These are phyloP conservation scores for Cystoisospora suis DNA, from an alignment of 169 alveolate species.

Conservation along the genomic window DNA sequence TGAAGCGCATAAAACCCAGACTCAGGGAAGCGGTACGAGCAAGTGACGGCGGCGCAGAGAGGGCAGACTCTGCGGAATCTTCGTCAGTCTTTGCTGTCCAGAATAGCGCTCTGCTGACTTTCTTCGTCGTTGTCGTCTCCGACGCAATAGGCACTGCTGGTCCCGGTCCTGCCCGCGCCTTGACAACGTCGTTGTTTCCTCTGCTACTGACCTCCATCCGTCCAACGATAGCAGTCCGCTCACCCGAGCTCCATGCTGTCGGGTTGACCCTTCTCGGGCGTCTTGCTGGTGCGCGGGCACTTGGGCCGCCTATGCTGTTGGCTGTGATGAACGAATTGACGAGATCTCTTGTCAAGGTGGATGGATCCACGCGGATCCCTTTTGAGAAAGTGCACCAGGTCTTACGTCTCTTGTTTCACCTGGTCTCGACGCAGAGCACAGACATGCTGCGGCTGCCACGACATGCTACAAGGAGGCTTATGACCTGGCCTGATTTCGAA, in stretches of 20 bases:
- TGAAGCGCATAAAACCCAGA: background rate
- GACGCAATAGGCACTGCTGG: background rate
- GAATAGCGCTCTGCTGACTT: background rate
- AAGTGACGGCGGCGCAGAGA: background rate
- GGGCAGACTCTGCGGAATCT: background rate
- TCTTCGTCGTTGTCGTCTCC: background rate
- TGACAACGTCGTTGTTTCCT: background rate
- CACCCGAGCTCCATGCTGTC: constrained; percentile 20
- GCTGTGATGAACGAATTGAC: background rate
- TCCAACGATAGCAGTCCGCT: background rate
- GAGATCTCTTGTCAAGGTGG: background rate
- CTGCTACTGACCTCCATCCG: constrained; percentile 4
- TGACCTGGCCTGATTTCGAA: too few relatives aligned
- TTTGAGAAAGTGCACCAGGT: background rate
- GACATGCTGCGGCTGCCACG: too few relatives aligned
- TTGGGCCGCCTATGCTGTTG: background rate
- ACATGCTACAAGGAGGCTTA: too few relatives aligned
- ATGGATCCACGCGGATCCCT: background rate
- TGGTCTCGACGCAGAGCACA: background rate
- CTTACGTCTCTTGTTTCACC: background rate
- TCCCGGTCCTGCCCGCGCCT: background rate
- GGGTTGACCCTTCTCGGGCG: background rate
- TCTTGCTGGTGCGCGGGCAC: background rate
- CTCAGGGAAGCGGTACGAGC: background rate
- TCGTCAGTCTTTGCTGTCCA: constrained; percentile 12